Evolutionary conservation across 345 rosid genomes (phyloP), one percentile per base, ranked within the genome.

Genomic region (Geranium brycei): DNA sequence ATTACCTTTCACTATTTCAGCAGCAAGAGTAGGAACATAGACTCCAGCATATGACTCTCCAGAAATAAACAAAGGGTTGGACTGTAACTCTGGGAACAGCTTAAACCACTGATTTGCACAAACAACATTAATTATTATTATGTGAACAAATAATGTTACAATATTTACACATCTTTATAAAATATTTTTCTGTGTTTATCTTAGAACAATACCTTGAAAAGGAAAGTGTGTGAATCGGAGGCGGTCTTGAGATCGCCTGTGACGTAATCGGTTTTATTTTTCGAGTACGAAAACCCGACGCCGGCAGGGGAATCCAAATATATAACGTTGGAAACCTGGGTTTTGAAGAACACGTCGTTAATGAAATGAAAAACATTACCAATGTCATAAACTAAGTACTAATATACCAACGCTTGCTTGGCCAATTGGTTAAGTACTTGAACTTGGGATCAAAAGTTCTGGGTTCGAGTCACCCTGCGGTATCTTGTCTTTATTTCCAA

Each of bases 41-140:
- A 92, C 65, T 69, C 96, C 98, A 63, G 96, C 95, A 79, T 85
- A 92, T 3, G 98, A 92, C 85, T 88, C 98, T 72, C 98, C 98
- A 17, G 96, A 69, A 63, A 92, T 67, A 66, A 72, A 92, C 63
- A 92, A 83, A 0, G 91, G 93, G 73, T 89, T 89, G 58, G 86
- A 58, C 30, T 81, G 88, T 72, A 87, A 87, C 79, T 92, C 93
- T 0, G 93, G 83, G 76, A 82, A 92, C 41, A 79, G 77, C 72
- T 84, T 74, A 74, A 92, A 87, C 96, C 98, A 92, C 93, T 92
- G 79, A 7, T 59, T 63, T 60, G 2, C 59, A 30, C 18, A 70
- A 30, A 62, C 11, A 12, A 17, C 51, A 53, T 23, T 23, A 23
- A 23, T 55, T 17, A 72, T 55, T 17, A 72, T 38, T 38, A 38